These are phyloP conservation scores for Pichia terricola DNA, from an alignment of 1,139 yeast genomes.

Conservation along the genomic window DNA sequence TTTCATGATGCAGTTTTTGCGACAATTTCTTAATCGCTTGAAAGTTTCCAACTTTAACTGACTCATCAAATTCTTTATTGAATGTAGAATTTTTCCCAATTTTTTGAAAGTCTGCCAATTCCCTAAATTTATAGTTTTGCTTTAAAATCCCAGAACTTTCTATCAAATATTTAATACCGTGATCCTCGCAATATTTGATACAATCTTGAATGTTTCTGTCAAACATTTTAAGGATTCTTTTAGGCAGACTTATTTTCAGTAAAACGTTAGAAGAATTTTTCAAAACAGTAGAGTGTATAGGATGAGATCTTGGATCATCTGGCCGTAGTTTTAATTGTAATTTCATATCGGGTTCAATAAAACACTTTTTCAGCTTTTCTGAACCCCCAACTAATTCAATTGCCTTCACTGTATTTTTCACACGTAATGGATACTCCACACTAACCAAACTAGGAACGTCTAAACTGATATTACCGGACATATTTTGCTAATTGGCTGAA, in stretches of 20 bases:
- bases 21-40: slow-evolving; percentile 34
- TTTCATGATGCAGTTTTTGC: slow-evolving; percentile 33
- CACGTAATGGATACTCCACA: slow-evolving; percentile 73
- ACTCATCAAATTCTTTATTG: slow-evolving; percentile 31
- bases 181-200: slow-evolving; percentile 27
- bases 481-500: background rate
- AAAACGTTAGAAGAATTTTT: slow-evolving; percentile 53
- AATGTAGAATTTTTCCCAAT: slow-evolving; percentile 49
- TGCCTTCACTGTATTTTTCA: slow-evolving; percentile 55
- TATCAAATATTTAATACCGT: slow-evolving; percentile 29
- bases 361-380: slow-evolving; percentile 33
- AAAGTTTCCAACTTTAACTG: slow-evolving; percentile 34
- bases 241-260: slow-evolving; percentile 63
- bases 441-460: slow-evolving; percentile 71
- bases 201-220: slow-evolving; percentile 46
- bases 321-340: slow-evolving; percentile 58
- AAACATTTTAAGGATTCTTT: slow-evolving; percentile 38
- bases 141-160: slow-evolving; percentile 63
- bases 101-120: slow-evolving; percentile 82
- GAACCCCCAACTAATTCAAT: slow-evolving; percentile 72
- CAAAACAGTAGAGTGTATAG: slow-evolving; percentile 42
- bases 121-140: slow-evolving; percentile 69
- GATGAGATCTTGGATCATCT: slow-evolving; percentile 73
- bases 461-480: slow-evolving; percentile 26
- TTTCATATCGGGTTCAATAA: slow-evolving; percentile 22